phyloP scores from a whole-genome alignment of 129 eudicot genomes.

The Lactuca sativa region DNA sequence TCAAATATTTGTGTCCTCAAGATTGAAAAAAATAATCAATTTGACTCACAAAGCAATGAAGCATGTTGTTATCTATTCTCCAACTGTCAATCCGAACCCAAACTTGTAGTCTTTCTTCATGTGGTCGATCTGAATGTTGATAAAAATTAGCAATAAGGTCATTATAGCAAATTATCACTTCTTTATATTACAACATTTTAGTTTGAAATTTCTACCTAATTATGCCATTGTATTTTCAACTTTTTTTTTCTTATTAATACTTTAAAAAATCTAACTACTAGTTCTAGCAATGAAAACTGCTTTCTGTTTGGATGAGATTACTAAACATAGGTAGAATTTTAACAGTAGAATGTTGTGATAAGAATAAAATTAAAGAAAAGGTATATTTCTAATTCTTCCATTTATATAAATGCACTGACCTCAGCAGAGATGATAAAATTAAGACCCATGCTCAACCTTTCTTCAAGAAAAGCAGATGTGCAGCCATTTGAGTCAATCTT shows the following conservation, averaged over 20 bases:
- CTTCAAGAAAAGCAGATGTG: conserved; percentile 76
- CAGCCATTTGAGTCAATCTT: conserved; percentile 90
- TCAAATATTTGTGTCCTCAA: conserved; percentile 22
- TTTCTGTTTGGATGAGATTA: too few relatives aligned
- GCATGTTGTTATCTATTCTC: conserved; percentile 49
- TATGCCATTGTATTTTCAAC: too few relatives aligned
- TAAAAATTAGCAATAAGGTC: neutral
- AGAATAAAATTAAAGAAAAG: too few relatives aligned
- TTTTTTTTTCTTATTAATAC: too few relatives aligned
- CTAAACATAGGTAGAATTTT: too few relatives aligned
- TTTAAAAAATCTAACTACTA: too few relatives aligned
- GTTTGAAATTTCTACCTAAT: too few relatives aligned
- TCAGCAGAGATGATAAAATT: conserved; percentile 80
- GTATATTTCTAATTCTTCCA: too few relatives aligned
- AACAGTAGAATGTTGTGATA: neutral
- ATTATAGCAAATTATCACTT: too few relatives aligned
- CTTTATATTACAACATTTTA: too few relatives aligned
- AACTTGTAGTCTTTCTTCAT: conserved; percentile 86
- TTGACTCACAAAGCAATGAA: conserved; percentile 23
- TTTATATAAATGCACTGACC: conserved; percentile 34
- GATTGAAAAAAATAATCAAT: conserved; percentile 16
- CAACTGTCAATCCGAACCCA: conserved; percentile 79
- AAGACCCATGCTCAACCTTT: conserved; percentile 73
- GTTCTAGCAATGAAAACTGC: too few relatives aligned
- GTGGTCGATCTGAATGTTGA: conserved; percentile 70